Conservation (phyloP, 176 grass and related monocot genomes). For the Rhynchospora tenuis region DNA sequence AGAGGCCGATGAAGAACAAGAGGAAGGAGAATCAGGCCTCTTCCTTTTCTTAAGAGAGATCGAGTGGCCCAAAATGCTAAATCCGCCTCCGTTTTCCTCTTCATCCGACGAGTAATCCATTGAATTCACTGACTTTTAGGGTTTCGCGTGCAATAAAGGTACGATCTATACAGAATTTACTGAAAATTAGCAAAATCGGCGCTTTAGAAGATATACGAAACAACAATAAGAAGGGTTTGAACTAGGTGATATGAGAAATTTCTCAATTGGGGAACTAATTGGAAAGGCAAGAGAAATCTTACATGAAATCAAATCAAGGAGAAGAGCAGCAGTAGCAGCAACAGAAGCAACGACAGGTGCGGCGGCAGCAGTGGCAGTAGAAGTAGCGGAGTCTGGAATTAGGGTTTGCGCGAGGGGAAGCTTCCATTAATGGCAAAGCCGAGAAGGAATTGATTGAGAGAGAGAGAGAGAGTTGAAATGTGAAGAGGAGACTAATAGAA, state of each 20-base stretch:
- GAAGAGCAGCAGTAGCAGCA: conserved; percentile 16
- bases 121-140: neutral
- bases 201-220: neutral
- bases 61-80: conserved; percentile 29
- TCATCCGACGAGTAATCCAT: conserved; percentile 25
- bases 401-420: neutral
- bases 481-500: conserved; percentile 12
- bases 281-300: neutral
- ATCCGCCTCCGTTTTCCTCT: conserved; percentile 29
- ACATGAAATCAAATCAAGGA: neutral
- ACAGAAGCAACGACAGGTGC: conserved; percentile 25
- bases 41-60: conserved; percentile 31
- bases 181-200: neutral
- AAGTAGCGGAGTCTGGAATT: conserved; percentile 15
- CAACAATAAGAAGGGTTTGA: neutral
- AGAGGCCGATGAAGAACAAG: conserved; percentile 28
- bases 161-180: neutral
- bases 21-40: conserved; percentile 30
- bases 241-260: neutral
- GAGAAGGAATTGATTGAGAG: neutral
- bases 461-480: neutral
- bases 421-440: conserved; percentile 24
- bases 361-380: conserved; percentile 17
- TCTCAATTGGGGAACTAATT: neutral
- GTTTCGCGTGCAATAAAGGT: neutral